phyloP scores from a whole-genome alignment of 306 rosid genomes.

The Quercus rubra region DNA sequence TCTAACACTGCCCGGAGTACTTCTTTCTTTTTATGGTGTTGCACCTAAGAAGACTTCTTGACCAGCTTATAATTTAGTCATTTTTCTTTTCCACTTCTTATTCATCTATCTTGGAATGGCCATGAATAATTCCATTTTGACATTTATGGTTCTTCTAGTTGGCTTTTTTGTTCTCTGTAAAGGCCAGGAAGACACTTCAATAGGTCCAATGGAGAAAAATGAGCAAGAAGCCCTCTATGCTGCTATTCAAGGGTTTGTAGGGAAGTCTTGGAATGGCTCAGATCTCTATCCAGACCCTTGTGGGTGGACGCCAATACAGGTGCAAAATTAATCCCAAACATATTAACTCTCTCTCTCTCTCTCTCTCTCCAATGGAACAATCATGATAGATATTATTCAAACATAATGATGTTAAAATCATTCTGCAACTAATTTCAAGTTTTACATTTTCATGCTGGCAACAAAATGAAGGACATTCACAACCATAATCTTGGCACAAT shows the following conservation, averaged over 20 bases:
- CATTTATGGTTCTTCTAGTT: constrained; percentile 1
- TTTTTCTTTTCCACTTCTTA: neutral
- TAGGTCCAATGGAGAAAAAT: constrained; percentile 39
- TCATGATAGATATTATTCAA: too few relatives aligned
- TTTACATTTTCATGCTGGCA: too few relatives aligned
- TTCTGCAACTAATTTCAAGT: too few relatives aligned
- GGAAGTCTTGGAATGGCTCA: constrained; percentile 56
- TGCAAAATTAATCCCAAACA: neutral
- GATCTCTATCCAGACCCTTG: constrained; percentile 65
- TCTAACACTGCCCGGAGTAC: too few relatives aligned
- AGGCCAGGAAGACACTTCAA: constrained; percentile 8
- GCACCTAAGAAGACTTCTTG: too few relatives aligned
- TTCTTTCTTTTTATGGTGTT: too few relatives aligned
- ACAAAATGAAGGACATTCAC: too few relatives aligned
- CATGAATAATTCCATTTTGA: neutral
- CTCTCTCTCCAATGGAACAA: too few relatives aligned
- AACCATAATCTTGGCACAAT: too few relatives aligned
- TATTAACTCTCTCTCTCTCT: too few relatives aligned
- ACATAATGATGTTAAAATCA: too few relatives aligned
- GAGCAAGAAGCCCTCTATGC: constrained; percentile 46
- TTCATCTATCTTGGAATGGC: neutral
- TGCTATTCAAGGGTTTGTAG: constrained; percentile 48
- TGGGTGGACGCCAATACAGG: constrained; percentile 69
- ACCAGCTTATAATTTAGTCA: too few relatives aligned
- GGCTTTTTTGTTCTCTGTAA: constrained; percentile 1